Evolutionary conservation across 768 basidiomycete genomes (phyloP).

Genomic region (Cystobasidium tubakii): DNA sequence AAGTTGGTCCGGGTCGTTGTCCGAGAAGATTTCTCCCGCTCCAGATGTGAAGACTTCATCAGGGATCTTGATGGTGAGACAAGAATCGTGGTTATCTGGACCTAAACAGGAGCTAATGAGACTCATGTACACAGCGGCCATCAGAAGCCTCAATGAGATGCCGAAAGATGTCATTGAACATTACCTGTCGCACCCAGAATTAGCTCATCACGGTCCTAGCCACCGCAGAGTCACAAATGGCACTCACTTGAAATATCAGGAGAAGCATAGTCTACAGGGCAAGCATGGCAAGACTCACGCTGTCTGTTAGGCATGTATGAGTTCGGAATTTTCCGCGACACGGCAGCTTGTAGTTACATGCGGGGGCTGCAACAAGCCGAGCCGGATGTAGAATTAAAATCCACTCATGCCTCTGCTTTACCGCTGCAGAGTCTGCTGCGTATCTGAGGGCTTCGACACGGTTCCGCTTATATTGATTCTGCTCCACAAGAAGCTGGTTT

Average conservation of each 20-base stretch:
- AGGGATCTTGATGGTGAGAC: slow-evolving; percentile 43
- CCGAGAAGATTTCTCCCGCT: slow-evolving; percentile 47
- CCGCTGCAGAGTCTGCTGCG: too few species aligned
- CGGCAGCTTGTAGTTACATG: too few species aligned
- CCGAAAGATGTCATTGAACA: slow-evolving; percentile 45
- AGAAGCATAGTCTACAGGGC: slow-evolving; percentile 49
- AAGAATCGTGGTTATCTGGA: too few species aligned
- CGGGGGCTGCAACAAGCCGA: too few species aligned
- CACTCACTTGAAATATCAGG: slow-evolving; percentile 40
- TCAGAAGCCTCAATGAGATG: slow-evolving; percentile 45
- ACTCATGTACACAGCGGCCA: slow-evolving; percentile 4
- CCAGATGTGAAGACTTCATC: slow-evolving; percentile 46
- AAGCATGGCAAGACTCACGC: slow-evolving; percentile 49
- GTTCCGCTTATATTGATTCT: too few species aligned
- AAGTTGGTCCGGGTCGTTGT: slow-evolving; percentile 49
- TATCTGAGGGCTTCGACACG: too few species aligned
- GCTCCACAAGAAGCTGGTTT: too few species aligned
- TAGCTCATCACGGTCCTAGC: slow-evolving; percentile 15
- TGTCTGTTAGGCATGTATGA: slow-evolving; percentile 40
- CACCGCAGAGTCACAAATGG: not conserved
- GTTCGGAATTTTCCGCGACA: too few species aligned
- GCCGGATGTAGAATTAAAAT: too few species aligned
- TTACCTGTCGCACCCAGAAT: slow-evolving; percentile 8
- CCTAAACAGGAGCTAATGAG: too few species aligned
- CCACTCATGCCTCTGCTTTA: too few species aligned